These are phyloP conservation scores for Mixia osmundae DNA, from an alignment of 1,284 basidiomycete genomes.

Conservation along the genomic window DNA sequence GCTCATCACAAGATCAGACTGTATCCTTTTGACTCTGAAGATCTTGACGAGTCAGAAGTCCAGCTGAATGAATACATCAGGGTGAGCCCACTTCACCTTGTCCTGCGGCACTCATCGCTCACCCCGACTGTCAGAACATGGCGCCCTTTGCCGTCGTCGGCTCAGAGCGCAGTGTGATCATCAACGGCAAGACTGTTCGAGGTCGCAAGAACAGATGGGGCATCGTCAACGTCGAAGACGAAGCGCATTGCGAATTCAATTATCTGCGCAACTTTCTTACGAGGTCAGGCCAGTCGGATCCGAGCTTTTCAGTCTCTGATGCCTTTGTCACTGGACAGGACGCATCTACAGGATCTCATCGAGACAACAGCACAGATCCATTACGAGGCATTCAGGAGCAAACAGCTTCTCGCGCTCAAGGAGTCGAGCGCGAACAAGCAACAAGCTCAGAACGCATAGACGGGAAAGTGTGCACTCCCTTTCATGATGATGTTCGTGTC, in stretches of 20 bases:
- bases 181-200: constrained; percentile 83
- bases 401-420: constrained; percentile 82
- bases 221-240: constrained; percentile 91
- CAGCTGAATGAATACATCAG: constrained; percentile 75
- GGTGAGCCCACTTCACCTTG: constrained; percentile 28
- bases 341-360: constrained; percentile 92
- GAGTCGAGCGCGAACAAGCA: constrained; percentile 29
- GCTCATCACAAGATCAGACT: constrained; percentile 77
- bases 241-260: constrained; percentile 92
- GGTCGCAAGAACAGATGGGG: constrained; percentile 96
- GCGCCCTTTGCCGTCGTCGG: constrained; percentile 95
- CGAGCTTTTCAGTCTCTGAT: neutral
- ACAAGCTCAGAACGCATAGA: neutral
- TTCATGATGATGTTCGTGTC: too few relatives aligned
- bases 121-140: constrained; percentile 35
- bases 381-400: constrained; percentile 97
- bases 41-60: constrained; percentile 71
- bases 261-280: constrained; percentile 93
- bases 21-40: constrained; percentile 93
- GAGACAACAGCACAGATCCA: constrained; percentile 97
- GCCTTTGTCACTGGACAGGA: constrained; percentile 29
- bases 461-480: neutral
- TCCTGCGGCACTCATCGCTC: neutral
- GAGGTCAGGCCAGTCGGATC: constrained; percentile 28
- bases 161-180: constrained; percentile 76